Percentiles rank a stretch among this genome's conserved stretches.
Conservation (phyloP, 2,329 filamentous ascomycete genomes). For the Penicillium sp. region DNA sequence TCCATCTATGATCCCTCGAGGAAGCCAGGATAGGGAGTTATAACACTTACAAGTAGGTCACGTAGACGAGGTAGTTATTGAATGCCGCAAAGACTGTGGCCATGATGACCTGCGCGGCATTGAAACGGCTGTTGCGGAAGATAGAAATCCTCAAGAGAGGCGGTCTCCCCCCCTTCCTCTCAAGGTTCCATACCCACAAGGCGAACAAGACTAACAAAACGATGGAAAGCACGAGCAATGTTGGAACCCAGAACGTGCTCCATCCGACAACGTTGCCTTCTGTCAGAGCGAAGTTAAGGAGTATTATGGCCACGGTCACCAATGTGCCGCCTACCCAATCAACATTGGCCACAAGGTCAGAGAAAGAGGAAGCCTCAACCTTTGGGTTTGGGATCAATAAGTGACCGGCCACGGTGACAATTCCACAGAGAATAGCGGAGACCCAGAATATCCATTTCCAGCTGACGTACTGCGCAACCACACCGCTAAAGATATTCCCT, state of each 20-base stretch:
- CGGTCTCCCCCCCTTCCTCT: neutral
- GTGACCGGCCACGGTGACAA: neutral
- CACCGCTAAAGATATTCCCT: neutral
- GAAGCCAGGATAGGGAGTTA: no score
- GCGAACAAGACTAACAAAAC: neutral
- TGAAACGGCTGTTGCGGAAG: neutral
- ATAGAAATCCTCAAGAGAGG: neutral
- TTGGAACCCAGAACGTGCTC: neutral
- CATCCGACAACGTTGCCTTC: neutral
- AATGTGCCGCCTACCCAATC: neutral
- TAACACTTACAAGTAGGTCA: no score
- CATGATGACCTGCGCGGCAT: no score
- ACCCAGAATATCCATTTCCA: neutral
- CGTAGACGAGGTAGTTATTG: no score
- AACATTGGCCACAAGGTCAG: neutral
- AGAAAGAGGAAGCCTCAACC: no score
- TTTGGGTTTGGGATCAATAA: neutral
- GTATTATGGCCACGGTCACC: neutral
- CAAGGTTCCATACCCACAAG: neutral
- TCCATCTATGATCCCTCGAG: no score
- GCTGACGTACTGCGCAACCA: neutral
- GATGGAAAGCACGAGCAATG: neutral
- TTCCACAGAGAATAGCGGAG: neutral
- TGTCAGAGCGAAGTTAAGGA: neutral
- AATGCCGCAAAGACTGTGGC: no score